Base-by-base conservation (phyloP, 495 filamentous ascomycete species). In the Chaetomium tenue region DNA sequence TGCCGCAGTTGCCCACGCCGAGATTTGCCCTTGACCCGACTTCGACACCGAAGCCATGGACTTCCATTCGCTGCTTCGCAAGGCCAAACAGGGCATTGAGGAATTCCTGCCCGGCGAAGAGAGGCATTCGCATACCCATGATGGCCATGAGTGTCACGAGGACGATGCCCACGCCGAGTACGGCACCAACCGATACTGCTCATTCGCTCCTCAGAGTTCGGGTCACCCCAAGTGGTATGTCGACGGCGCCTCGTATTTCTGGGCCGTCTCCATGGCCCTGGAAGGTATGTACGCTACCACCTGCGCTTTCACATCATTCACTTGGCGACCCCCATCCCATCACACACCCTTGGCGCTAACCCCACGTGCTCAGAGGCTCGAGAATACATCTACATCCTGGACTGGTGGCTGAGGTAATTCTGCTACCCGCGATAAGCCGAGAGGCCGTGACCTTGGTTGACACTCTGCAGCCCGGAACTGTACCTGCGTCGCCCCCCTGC, bases 161-260 rank as follows among this genome's bases (percentile, higher is more conserved):
- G 68, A 70, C 42, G 70, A 78, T 40, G 66, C 71, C 30, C 68
- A 76, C 39, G 61, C 61, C 22, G 70, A 75, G 18, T 69, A 73
- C 60, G 74, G 82, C 47, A 79, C 85, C 56, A 82, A 93, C 66
- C 85, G 92, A 40, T 96, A 88, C 75, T 83, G 86, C 46, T 95
- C 91, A 66, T 97, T 97, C 77, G 89, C 90, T 2, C 88, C 91
- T 6, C 90, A 92, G 74, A 89, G 91, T 78, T 88, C 89, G 74
- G 90, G 94, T n/a, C 86, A 93, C 76, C 91, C 75, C 42, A 97
- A 98, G 77, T 96, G 92, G 91, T 94, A 90, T 79, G 91, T 97
- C 25, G 93, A 98, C 75, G 93, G 91, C 3, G 93, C 90, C 71
- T 87, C 87, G 0, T 98, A 98, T 71, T 91, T 98, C 79, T 92